phyloP scores from a whole-genome alignment of 306 rosid genomes.

The Adenanthera pavonina region DNA sequence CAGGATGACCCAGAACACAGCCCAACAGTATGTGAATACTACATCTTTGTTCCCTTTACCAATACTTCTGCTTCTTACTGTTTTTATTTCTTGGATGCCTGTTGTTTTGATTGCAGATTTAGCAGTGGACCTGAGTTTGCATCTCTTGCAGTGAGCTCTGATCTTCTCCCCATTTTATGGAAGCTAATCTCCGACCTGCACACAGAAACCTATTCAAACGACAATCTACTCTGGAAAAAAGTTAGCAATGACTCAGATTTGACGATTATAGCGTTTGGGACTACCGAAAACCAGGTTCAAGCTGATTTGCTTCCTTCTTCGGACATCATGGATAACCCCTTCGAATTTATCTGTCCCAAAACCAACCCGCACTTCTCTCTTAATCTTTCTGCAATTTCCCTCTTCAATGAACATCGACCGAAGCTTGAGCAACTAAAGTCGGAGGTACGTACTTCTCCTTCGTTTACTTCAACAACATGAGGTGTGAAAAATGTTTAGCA shows the following conservation, averaged over 20 bases:
- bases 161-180: constrained; percentile 46
- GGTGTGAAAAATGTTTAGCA: not conserved
- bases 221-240: constrained; percentile 15
- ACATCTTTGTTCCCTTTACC: not conserved
- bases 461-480: not conserved
- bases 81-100: not conserved
- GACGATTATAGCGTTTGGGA: constrained; percentile 51
- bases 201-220: not conserved
- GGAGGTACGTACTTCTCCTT: constrained; percentile 47
- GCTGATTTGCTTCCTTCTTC: constrained; percentile 36
- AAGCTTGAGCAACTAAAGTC: constrained; percentile 39
- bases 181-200: not conserved
- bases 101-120: constrained; percentile 48
- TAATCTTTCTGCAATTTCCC: constrained; percentile 39
- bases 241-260: not conserved
- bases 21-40: constrained; percentile 14
- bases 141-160: constrained; percentile 42
- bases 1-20: not conserved
- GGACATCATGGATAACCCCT: constrained; percentile 33
- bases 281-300: constrained; percentile 8
- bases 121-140: constrained; percentile 59
- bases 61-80: not conserved
- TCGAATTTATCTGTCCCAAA: constrained; percentile 54
- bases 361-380: constrained; percentile 34
- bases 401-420: constrained; percentile 16